A percentile compares a stretch with the other conserved stretches of the same genome.
Evolutionary conservation across 768 basidiomycete species (phyloP).

Genomic region (Ramaria sp.): DNA sequence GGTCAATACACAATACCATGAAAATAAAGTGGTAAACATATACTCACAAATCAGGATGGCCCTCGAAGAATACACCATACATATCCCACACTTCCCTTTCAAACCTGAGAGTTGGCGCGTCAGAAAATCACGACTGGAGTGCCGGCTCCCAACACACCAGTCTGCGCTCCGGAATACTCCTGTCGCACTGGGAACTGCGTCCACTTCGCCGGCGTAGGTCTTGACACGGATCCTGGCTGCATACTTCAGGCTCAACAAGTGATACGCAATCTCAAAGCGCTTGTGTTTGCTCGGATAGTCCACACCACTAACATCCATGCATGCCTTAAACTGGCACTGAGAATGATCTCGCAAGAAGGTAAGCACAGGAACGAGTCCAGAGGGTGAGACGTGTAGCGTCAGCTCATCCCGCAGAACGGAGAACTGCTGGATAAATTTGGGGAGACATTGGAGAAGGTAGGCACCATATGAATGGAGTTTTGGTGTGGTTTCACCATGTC

Average conservation of each 20-base stretch:
- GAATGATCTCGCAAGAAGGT: slow-evolving; percentile 92
- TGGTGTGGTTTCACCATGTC: slow-evolving; percentile 63
- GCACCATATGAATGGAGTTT: slow-evolving; percentile 86
- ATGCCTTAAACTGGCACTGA: slow-evolving; percentile 86
- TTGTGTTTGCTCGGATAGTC: slow-evolving; percentile 91
- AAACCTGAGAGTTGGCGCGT: slow-evolving; percentile 43
- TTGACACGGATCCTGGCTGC: slow-evolving; percentile 89
- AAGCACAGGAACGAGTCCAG: slow-evolving; percentile 72
- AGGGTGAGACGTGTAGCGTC: slow-evolving; percentile 76
- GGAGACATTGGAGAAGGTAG: slow-evolving; percentile 85
- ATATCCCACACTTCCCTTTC: slow-evolving; percentile 98
- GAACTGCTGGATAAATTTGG: slow-evolving; percentile 97
- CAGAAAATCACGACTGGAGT: not conserved
- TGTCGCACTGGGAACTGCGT: slow-evolving; percentile 76
- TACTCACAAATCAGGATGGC: slow-evolving; percentile 90
- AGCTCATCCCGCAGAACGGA: slow-evolving; percentile 95
- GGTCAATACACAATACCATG: slow-evolving; percentile 8
- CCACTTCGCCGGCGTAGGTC: slow-evolving; percentile 91
- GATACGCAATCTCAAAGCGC: slow-evolving; percentile 95
- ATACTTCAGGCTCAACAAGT: slow-evolving; percentile 71
- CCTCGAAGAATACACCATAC: slow-evolving; percentile 92
- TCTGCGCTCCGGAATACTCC: slow-evolving; percentile 85
- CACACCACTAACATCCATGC: slow-evolving; percentile 91
- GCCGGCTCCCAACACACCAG: slow-evolving; percentile 46
- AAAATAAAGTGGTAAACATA: not conserved